Evolutionary conservation across 2,329 filamentous ascomycete genomes (phyloP).

Genomic region (Colletotrichum godetiae): DNA sequence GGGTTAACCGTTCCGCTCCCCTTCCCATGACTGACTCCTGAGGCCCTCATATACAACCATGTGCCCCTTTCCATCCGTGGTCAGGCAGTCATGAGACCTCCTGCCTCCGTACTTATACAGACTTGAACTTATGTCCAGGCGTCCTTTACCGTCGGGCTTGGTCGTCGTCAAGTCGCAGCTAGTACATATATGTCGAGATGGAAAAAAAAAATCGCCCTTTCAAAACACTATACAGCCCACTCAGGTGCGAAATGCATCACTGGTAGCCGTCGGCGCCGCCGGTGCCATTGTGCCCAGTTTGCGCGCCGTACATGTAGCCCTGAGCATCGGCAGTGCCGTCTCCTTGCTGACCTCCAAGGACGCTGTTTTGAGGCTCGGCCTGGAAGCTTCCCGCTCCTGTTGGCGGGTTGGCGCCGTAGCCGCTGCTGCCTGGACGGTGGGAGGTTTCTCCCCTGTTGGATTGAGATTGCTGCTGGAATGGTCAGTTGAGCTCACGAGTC

Average conservation of each 20-base stretch:
- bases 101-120: constrained; percentile 48
- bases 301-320: constrained; percentile 65
- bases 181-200: constrained; percentile 27
- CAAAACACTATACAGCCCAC: not conserved
- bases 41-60: constrained; percentile 35
- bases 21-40: constrained; percentile 34
- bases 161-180: constrained; percentile 25
- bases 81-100: constrained; percentile 12
- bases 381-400: constrained; percentile 57
- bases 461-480: constrained; percentile 50
- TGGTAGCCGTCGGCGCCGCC: constrained; percentile 64
- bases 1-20: constrained; percentile 18
- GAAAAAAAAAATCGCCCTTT: not conserved
- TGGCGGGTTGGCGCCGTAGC: constrained; percentile 58
- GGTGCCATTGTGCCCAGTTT: constrained; percentile 70
- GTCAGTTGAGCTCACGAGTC: not conserved
- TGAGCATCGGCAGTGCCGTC: constrained; percentile 54
- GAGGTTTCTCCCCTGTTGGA: constrained; percentile 75
- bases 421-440: constrained; percentile 62
- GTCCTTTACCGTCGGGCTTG: constrained; percentile 37
- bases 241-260: constrained; percentile 20
- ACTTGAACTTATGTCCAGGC: constrained; percentile 39
- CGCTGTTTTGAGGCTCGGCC: constrained; percentile 51
- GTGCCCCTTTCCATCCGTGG: constrained; percentile 16
- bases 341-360: constrained; percentile 52